Conservation (phyloP, 2,329 filamentous ascomycete species). For the Nothopassalora personata region DNA sequence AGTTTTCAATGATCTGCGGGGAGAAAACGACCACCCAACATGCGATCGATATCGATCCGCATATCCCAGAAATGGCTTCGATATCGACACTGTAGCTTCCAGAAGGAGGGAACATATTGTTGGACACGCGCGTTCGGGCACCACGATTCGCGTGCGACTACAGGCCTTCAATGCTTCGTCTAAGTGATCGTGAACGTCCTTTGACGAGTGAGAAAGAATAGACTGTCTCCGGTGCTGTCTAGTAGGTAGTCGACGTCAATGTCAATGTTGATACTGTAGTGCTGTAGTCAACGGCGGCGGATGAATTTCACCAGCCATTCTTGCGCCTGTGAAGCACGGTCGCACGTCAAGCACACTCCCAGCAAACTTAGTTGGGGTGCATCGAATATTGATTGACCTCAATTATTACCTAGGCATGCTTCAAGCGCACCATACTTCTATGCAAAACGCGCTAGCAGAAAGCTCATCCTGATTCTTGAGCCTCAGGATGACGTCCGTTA, state of each 20-base stretch:
- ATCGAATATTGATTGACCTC: no score
- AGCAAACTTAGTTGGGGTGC: no score
- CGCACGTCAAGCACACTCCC: no score
- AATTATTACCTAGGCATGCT: no score
- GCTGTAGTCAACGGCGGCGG: neutral
- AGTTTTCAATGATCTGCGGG: conserved; percentile 94
- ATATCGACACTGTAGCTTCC: conserved; percentile 65
- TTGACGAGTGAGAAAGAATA: no score
- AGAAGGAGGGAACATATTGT: conserved; percentile 49
- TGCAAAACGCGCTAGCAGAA: neutral
- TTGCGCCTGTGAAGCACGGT: no score
- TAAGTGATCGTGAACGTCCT: neutral
- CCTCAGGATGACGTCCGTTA: neutral
- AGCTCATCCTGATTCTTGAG: neutral
- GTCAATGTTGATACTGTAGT: neutral
- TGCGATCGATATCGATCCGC: conserved; percentile 90
- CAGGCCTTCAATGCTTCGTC: neutral
- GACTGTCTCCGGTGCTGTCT: no score
- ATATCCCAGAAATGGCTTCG: conserved; percentile 87
- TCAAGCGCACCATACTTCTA: no score
- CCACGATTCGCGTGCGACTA: neutral
- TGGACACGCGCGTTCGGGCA: neutral
- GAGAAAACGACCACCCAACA: conserved; percentile 98
- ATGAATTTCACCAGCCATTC: neutral
- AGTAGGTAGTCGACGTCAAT: neutral